A percentile compares a stretch with the other conserved stretches of the same genome.
These are phyloP conservation scores for Eleusine coracana DNA, from an alignment of 176 grass and related monocot species.

Conservation along the genomic window DNA sequence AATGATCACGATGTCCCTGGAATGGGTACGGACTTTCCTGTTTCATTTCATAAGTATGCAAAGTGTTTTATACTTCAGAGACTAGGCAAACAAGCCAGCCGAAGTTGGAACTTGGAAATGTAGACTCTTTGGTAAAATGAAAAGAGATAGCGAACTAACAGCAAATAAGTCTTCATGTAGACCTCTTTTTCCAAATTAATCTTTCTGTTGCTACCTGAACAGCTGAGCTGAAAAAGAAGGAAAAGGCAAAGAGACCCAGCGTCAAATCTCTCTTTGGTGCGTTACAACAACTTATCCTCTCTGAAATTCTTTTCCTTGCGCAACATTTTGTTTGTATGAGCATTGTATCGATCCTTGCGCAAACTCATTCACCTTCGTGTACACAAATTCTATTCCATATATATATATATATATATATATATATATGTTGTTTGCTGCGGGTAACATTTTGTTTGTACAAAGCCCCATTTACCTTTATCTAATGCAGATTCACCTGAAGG, in stretches of 20 bases:
- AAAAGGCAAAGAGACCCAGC: slow-evolving; percentile 89
- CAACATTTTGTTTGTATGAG: no score
- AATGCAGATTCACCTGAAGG: slow-evolving; percentile 46
- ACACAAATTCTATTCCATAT: background rate
- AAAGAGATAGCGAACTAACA: background rate
- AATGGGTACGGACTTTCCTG: slow-evolving; percentile 61
- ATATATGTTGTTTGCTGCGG: background rate
- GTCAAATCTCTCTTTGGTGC: slow-evolving; percentile 89
- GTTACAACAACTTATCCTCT: background rate
- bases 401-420: no score
- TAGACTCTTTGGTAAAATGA: background rate
- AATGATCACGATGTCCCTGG: slow-evolving; percentile 83
- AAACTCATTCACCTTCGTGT: background rate
- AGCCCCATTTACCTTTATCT: background rate
- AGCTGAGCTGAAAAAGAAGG: slow-evolving; percentile 97
- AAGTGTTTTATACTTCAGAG: background rate
- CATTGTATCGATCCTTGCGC: background rate
- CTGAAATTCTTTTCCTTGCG: background rate
- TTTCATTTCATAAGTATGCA: background rate
- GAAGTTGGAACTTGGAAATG: background rate
- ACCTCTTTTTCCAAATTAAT: background rate
- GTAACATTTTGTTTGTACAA: background rate
- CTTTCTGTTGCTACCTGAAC: slow-evolving; percentile 3
- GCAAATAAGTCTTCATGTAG: background rate
- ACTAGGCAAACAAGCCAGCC: background rate